Conservation (phyloP, 1,284 basidiomycete species). For the Leccinum solheimii region DNA sequence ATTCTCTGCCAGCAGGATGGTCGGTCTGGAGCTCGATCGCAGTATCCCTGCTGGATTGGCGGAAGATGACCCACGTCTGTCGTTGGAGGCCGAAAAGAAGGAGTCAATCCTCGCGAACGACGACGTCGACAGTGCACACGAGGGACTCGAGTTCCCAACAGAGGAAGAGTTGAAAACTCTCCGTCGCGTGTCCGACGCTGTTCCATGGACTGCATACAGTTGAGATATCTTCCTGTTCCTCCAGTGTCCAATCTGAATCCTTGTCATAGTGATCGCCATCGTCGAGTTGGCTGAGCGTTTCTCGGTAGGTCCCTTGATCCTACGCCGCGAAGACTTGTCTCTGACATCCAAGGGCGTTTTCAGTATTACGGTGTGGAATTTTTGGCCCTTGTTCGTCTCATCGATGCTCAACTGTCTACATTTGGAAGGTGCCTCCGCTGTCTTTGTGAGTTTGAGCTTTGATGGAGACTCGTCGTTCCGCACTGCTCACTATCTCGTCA, state of each 20-base stretch:
- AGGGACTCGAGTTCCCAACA: conserved; percentile 66
- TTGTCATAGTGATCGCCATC: conserved; percentile 58
- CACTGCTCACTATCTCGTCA: conserved; percentile 21
- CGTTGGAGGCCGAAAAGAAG: conserved; percentile 21
- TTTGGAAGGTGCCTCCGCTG: conserved; percentile 63
- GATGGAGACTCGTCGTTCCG: conserved; percentile 16
- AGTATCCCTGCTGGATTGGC: conserved; percentile 2
- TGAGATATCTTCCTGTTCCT: conserved; percentile 37
- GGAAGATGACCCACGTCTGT: conserved; percentile 5
- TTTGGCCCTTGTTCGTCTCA: not conserved
- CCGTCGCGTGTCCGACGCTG: conserved; percentile 58
- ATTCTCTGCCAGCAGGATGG: conserved; percentile 12
- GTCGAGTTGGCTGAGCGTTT: conserved; percentile 78
- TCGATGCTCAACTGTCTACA: conserved; percentile 8
- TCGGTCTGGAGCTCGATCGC: conserved; percentile 8
- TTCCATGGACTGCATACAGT: conserved; percentile 71
- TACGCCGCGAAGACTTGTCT: not conserved
- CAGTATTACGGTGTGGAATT: conserved; percentile 39
- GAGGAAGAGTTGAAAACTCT: conserved; percentile 64
- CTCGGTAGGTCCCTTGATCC: conserved; percentile 45
- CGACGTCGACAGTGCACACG: conserved; percentile 47
- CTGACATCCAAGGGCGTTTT: conserved; percentile 1
- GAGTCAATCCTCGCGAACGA: conserved; percentile 2
- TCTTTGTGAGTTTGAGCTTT: conserved; percentile 50
- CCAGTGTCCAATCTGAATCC: not conserved